Base-by-base conservation (phyloP, 1,284 basidiomycete genomes). In the Pulchroboletus neoregius region DNA sequence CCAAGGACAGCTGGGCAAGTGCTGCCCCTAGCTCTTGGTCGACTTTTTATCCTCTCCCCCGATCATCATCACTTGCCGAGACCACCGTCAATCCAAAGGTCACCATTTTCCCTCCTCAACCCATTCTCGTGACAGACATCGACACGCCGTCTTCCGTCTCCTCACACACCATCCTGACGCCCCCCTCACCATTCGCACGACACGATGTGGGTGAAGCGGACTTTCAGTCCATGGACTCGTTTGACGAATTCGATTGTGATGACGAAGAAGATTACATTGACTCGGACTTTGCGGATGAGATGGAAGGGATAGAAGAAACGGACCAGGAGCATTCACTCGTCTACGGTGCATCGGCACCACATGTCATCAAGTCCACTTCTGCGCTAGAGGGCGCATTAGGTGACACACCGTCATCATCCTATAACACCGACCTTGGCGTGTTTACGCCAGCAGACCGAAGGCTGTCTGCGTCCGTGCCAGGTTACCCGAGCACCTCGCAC, bases 241-340 rank as follows among this genome's bases (percentile, higher is more conserved):
- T 62, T 45, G 65, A 67, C 27, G 66, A 67, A 11, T 56, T 64
- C 13, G 61, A 66, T 4, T 53, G 36, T 36, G 63, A 63, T 3
- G 66, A 68, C 31, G 63, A 67, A 3, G 66, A 64, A 0, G 66
- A 68, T 23, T 65, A 53, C 28, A 10, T 55, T 12, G 63, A 65
- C 23, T 66, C 61, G 11, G 62, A 64, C 27, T 64, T 56, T 46
- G 49, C 51, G 23, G 62, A 68, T 43, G 65, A 66, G 24, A 63
- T 65, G 62, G 63, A 67, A 6, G 53, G 52, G 35, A 45, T 54
- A 28, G 64, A 62, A 9, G 65, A 53, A 37, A 43, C 36, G 16
- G 39, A 39, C 22, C 39, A 46, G 13, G 39, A 33, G 6, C 46
- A 38, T 35, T 56, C 58, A 20, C 44, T 48, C 13, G 43, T 58